These are phyloP conservation scores for Zoysia pacifica DNA, from an alignment of 176 grass and related monocot species.

Conservation along the genomic window DNA sequence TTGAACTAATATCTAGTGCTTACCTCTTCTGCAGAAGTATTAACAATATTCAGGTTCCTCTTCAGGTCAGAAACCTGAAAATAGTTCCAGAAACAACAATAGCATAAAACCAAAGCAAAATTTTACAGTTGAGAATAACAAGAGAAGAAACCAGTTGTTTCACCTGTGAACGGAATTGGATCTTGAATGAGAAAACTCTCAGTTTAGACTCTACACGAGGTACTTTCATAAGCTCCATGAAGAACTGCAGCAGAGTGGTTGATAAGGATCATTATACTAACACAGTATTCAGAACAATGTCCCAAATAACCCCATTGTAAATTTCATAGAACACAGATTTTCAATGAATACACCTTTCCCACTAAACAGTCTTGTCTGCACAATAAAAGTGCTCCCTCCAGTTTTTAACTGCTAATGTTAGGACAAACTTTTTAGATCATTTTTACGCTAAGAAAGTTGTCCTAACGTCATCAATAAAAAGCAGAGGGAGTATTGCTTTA, in stretches of 20 bases:
- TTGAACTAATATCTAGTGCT: slow-evolving; percentile 24
- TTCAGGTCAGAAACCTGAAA: slow-evolving; percentile 92
- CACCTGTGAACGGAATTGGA: slow-evolving; percentile 83
- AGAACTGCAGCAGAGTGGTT: slow-evolving; percentile 64
- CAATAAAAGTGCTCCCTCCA: not conserved
- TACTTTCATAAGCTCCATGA: slow-evolving; percentile 96
- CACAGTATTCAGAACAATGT: slow-evolving; percentile 8
- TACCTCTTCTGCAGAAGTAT: slow-evolving; percentile 86
- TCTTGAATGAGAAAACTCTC: slow-evolving; percentile 91
- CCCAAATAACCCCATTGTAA: not conserved
- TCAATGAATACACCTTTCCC: not conserved
- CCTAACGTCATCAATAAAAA: no score
- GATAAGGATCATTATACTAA: not conserved
- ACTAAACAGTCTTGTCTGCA: not conserved
- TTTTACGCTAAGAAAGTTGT: no score
- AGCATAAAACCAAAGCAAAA: slow-evolving; percentile 43
- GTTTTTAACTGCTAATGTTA: no score
- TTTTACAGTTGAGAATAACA: slow-evolving; percentile 11
- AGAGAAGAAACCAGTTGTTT: slow-evolving; percentile 37
- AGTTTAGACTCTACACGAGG: slow-evolving; percentile 92
- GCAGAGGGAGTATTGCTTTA: not conserved
- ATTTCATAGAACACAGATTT: slow-evolving; percentile 10
- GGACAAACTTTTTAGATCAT: no score
- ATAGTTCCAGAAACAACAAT: slow-evolving; percentile 26
- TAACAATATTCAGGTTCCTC: slow-evolving; percentile 78